These are phyloP conservation scores for Rosa rugosa DNA, from an alignment of 306 rosid species.

Conservation along the genomic window DNA sequence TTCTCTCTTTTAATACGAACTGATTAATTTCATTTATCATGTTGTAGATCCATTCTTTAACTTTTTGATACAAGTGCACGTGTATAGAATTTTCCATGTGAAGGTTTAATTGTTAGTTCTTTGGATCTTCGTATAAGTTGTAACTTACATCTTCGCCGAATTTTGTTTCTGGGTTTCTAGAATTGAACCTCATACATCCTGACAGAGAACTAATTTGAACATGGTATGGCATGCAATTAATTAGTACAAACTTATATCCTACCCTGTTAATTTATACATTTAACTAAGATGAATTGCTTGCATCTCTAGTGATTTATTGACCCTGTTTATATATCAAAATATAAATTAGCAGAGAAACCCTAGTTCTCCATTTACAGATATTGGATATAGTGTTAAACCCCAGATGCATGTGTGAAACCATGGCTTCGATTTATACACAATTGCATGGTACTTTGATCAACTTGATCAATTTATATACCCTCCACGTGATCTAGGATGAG, in stretches of 20 bases:
- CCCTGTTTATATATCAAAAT: not conserved
- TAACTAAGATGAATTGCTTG: not conserved
- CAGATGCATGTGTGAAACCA: not conserved
- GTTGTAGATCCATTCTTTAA: not conserved
- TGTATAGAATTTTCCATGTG: not conserved
- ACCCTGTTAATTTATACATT: not conserved
- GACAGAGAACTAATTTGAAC: not conserved
- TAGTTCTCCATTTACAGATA: not conserved
- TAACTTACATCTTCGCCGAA: not conserved
- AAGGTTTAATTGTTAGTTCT: not conserved
- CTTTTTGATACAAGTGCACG: not conserved
- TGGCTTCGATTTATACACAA: not conserved
- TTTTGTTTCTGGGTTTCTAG: not conserved
- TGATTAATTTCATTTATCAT: conserved; percentile 3
- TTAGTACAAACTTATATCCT: not conserved
- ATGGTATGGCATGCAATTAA: not conserved
- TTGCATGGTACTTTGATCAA: not conserved
- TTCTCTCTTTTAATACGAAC: not conserved
- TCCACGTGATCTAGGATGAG: not conserved
- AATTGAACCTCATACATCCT: not conserved
- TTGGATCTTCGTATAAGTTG: not conserved
- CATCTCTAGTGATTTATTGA: not conserved
- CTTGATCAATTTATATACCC: not conserved
- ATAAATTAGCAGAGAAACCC: not conserved
- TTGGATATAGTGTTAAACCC: not conserved